phyloP scores from a whole-genome alignment of 352 stramenopile genomes.

The Poterioochromonas sp. region DNA sequence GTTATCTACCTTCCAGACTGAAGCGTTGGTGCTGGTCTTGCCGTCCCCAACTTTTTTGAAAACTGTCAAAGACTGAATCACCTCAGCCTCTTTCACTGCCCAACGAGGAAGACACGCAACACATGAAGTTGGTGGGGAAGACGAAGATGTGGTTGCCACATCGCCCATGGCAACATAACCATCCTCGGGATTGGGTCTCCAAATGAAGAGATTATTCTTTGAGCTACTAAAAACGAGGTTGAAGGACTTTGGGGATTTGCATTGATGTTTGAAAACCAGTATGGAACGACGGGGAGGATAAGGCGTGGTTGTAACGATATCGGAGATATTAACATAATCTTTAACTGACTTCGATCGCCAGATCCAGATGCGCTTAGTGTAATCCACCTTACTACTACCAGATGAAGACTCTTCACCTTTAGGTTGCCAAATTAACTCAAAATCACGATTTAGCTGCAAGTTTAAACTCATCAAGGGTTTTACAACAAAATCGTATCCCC shows the following conservation, averaged over 20 bases:
- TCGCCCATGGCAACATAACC: slow-evolving; percentile 36
- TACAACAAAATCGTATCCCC: slow-evolving; percentile 22
- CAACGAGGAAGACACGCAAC: not conserved
- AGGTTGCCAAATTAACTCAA: slow-evolving; percentile 1
- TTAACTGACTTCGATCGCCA: not conserved
- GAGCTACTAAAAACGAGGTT: not conserved
- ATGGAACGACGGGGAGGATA: not conserved
- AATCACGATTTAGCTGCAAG: not conserved
- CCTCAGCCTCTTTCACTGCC: not conserved
- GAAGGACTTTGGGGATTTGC: not conserved
- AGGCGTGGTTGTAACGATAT: not conserved
- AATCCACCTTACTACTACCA: not conserved
- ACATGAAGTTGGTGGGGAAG: not conserved
- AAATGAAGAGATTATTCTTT: slow-evolving; percentile 8
- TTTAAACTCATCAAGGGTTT: not conserved
- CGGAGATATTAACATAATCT: not conserved
- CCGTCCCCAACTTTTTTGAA: not conserved
- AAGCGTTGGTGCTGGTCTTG: not conserved
- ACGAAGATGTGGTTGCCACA: not conserved
- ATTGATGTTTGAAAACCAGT: not conserved
- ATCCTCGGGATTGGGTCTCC: slow-evolving; percentile 30
- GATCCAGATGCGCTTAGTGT: not conserved
- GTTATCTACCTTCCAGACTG: not conserved
- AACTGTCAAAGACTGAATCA: not conserved
- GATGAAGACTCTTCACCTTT: not conserved